Evolutionary conservation across 192 early-diverging fungal genomes (phyloP).

Genomic region (Backusella psychrophila): DNA sequence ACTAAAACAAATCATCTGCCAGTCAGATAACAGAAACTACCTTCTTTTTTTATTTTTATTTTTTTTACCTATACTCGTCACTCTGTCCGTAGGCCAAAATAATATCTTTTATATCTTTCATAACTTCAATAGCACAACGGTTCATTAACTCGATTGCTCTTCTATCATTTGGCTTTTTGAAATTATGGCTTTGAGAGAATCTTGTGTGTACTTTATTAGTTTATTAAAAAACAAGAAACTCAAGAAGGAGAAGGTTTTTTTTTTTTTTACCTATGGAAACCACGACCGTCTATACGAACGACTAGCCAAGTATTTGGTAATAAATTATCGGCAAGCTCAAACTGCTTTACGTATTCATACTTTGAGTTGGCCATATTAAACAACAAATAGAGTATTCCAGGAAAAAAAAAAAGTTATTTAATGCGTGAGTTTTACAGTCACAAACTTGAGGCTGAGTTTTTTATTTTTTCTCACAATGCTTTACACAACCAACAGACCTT

Average conservation of each 20-base stretch:
- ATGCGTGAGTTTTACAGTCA: neutral
- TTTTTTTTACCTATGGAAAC: slow-evolving; percentile 67
- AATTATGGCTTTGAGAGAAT: slow-evolving; percentile 76
- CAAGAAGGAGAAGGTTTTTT: neutral
- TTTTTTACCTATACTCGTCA: slow-evolving; percentile 77
- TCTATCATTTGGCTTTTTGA: slow-evolving; percentile 79
- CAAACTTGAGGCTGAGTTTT: neutral
- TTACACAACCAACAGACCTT: neutral
- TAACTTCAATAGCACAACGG: slow-evolving; percentile 71
- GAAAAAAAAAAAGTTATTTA: neutral
- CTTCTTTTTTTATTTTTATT: slow-evolving; percentile 22
- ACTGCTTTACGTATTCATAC: slow-evolving; percentile 88
- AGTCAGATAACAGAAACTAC: no score
- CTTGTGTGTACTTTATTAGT: slow-evolving; percentile 25
- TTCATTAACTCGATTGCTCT: slow-evolving; percentile 82
- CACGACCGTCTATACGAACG: slow-evolving; percentile 89
- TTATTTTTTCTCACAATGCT: no score
- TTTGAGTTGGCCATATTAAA: slow-evolving; percentile 87
- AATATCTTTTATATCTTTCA: slow-evolving; percentile 79
- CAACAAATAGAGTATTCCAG: neutral
- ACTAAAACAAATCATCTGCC: slow-evolving; percentile 28
- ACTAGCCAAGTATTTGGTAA: slow-evolving; percentile 89
- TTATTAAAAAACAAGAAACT: neutral
- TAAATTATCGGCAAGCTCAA: slow-evolving; percentile 76
- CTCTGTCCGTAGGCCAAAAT: slow-evolving; percentile 88